Conservation (phyloP, 305 asterid species). For the Fraxinus paxiana region DNA sequence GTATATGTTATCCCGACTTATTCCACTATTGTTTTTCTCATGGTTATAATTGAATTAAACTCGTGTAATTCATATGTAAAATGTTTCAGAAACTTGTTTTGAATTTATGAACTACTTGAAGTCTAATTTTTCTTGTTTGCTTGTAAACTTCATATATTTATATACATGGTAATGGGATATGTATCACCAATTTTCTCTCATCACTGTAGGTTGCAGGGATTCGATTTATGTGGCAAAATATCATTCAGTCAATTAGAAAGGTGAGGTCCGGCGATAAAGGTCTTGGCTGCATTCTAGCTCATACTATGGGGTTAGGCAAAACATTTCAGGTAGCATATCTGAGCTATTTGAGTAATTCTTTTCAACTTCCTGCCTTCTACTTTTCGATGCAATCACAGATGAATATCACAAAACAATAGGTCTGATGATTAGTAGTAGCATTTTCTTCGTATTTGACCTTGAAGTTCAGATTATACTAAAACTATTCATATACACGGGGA, state of each 20-base stretch:
- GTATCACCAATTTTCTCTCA: constrained; percentile 12
- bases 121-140: constrained; percentile 13
- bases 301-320: constrained; percentile 98
- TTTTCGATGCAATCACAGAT: constrained; percentile 15
- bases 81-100: constrained; percentile 18
- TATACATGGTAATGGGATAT: constrained; percentile 3
- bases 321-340: constrained; percentile 78
- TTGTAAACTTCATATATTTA: constrained; percentile 10
- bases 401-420: constrained; percentile 8
- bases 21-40: not conserved
- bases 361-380: not conserved
- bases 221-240: constrained; percentile 96
- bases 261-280: constrained; percentile 94
- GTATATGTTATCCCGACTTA: constrained; percentile 12
- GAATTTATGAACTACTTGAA: constrained; percentile 11
- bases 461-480: not conserved
- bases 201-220: constrained; percentile 74
- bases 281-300: constrained; percentile 97
- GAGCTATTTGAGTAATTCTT: constrained; percentile 9
- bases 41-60: not conserved
- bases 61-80: not conserved
- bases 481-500: not conserved
- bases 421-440: constrained; percentile 1
- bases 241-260: constrained; percentile 69
- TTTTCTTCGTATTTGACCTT: not conserved